These are phyloP conservation scores for Mayamaea pseudoterrestris DNA, from an alignment of 108 stramenopile genomes.

Conservation along the genomic window DNA sequence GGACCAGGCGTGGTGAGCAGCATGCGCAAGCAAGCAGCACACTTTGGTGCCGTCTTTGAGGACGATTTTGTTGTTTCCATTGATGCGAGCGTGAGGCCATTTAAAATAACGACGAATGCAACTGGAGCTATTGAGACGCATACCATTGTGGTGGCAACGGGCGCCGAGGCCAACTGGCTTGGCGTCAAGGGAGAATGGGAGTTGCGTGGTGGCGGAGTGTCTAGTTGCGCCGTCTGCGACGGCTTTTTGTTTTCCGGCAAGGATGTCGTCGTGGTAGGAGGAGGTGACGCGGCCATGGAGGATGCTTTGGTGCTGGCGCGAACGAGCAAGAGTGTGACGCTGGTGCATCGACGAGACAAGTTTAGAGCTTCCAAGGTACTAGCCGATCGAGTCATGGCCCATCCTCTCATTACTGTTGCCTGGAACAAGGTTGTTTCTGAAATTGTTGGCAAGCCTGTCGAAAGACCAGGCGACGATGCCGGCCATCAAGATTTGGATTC, in stretches of 20 bases:
- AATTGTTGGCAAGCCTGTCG: conserved; percentile 47
- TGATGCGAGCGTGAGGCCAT: conserved; percentile 42
- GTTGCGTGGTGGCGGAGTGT: conserved; percentile 83
- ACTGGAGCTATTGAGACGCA: conserved; percentile 65
- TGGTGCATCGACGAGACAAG: conserved; percentile 84
- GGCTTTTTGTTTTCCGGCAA: conserved; percentile 73
- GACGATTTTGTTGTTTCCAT: conserved; percentile 54
- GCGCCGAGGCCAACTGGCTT: conserved; percentile 91
- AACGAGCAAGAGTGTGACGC: conserved; percentile 67
- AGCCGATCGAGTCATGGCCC: conserved; percentile 71
- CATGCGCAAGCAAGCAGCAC: conserved; percentile 78
- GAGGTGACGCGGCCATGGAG: conserved; percentile 95
- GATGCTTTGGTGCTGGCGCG: conserved; percentile 88
- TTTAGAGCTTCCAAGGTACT: conserved; percentile 87
- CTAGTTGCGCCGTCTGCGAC: conserved; percentile 94
- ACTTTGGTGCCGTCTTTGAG: conserved; percentile 76
- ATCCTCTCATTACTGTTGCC: conserved; percentile 68
- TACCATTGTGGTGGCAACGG: conserved; percentile 88
- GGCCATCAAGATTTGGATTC: conserved; percentile 42
- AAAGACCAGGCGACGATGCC: conserved; percentile 8
- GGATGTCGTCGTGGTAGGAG: conserved; percentile 88
- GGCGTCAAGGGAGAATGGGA: conserved; percentile 77
- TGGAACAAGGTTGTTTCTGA: conserved; percentile 77
- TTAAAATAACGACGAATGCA: conserved; percentile 56
- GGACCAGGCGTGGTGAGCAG: conserved; percentile 72